These are phyloP conservation scores for Umbilicus rupestris DNA, from an alignment of 164 flowering plant species.

Conservation along the genomic window DNA sequence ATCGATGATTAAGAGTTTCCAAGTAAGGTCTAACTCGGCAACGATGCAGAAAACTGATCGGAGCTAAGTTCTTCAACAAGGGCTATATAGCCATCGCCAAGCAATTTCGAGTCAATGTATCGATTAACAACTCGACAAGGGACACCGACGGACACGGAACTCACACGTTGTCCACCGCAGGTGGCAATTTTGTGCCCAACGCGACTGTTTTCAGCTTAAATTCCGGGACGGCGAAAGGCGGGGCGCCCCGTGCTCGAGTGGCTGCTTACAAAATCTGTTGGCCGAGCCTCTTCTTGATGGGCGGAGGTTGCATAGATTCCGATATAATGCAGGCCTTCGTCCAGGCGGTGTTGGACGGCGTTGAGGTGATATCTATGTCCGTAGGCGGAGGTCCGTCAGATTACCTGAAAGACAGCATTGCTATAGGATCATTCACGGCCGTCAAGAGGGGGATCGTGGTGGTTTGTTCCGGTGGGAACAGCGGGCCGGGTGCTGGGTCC, in stretches of 20 bases:
- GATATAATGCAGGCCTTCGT: slow-evolving; percentile 39
- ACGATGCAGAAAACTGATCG: slow-evolving; percentile 43
- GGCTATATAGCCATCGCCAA: slow-evolving; percentile 22
- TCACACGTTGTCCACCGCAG: slow-evolving; percentile 65
- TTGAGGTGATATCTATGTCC: slow-evolving; percentile 41
- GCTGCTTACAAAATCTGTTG: slow-evolving; percentile 65
- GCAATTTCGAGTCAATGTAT: slow-evolving; percentile 13
- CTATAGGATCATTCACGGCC: slow-evolving; percentile 56
- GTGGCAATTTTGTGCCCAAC: slow-evolving; percentile 34
- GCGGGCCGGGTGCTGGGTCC: slow-evolving; percentile 25
- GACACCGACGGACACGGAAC: slow-evolving; percentile 61
- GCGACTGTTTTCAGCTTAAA: slow-evolving; percentile 40
- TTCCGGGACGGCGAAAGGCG: slow-evolving; percentile 60
- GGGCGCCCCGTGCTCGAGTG: slow-evolving; percentile 49
- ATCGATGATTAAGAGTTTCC: too few relatives aligned
- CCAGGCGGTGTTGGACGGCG: slow-evolving; percentile 39
- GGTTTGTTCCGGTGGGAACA: slow-evolving; percentile 43
- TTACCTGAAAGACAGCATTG: slow-evolving; percentile 28
- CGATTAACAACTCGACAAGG: slow-evolving; percentile 28
- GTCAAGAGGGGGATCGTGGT: slow-evolving; percentile 38
- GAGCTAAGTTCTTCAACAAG: slow-evolving; percentile 55
- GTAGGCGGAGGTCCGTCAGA: slow-evolving; percentile 26
- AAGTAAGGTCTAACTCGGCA: too few relatives aligned
- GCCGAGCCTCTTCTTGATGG: too few relatives aligned
- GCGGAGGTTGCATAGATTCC: slow-evolving; percentile 24